Evolutionary conservation across 1,284 basidiomycete species (phyloP), one percentile per base, ranked within the genome.

Genomic region (Microbotryum violaceum): DNA sequence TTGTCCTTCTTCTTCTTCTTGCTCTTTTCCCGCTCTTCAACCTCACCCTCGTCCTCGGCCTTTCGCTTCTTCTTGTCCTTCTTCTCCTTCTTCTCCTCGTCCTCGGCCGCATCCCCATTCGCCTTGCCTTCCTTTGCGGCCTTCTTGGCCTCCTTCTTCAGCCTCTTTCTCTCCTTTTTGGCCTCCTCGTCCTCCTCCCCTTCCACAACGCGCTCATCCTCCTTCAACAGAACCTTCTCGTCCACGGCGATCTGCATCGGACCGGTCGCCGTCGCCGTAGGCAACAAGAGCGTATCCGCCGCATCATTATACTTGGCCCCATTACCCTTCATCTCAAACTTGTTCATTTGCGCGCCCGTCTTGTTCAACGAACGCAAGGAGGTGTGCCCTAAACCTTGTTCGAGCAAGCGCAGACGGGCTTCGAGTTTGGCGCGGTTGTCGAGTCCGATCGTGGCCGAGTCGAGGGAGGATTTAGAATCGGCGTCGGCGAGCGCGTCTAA

Each of bases 401-500:
- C 93, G 52, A 98, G 82, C 2, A 86, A 85, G 45, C 91, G 89
- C 50, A 98, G 79, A 48, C 94, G 87, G 20, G 91, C 89, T 78
- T 98, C 96, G 66, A 98, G 86, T 78, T 96, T 97, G 67, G 88
- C 85, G 53, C 94, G 89, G 77, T 92, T 90, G 73, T 92, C 89
- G 67, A 97, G 79, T 67, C 94, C 94, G 73, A 97, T 85, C 70
- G 90, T 84, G 6, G 74, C 68, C 0, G 90, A 85, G 20, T 89
- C 87, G 55, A 58, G 57, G 63, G 88, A 88, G 1, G 90, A 89
- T 77, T 97, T 96, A 73, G 85, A 88, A 65, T 97, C 91, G 27
- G 86, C 81, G 69, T 97, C 93, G 29, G 93, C 88, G 49, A 98
- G 85, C 7, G 94, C 94, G 71, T 98, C 94, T 49, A 97, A 88